Conservation (phyloP, 208 protist genomes). For the Trypanosoma rangeli region DNA sequence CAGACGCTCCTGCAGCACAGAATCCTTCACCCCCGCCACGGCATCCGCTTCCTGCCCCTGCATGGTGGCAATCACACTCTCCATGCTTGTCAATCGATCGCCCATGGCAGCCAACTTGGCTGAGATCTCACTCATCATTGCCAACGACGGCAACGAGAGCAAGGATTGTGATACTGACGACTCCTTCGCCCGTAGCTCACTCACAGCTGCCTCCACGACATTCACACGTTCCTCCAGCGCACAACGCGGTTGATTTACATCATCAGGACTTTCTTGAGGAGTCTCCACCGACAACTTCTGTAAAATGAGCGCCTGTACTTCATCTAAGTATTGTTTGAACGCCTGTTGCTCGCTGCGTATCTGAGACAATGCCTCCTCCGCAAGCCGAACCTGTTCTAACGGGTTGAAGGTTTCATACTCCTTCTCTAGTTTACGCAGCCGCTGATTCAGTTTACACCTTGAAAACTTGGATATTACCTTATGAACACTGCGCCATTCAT, state of each 20-base stretch:
- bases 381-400: neutral
- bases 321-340: neutral
- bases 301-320: neutral
- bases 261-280: neutral
- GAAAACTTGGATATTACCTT: neutral
- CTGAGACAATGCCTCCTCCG: neutral
- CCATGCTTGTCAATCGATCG: neutral
- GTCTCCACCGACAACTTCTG: neutral
- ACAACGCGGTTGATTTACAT: neutral
- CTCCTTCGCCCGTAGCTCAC: constrained; percentile 1
- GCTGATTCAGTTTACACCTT: neutral
- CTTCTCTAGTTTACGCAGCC: neutral
- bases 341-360: constrained; percentile 2
- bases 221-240: constrained; percentile 6
- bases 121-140: neutral
- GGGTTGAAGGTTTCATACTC: constrained; percentile 1
- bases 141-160: neutral
- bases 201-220: neutral
- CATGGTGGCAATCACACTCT: neutral
- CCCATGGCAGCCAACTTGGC: neutral
- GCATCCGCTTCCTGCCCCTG: neutral
- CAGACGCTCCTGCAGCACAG: neutral
- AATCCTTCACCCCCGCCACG: neutral
- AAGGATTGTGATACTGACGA: neutral
- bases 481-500: constrained; percentile 9